These are phyloP conservation scores for Solanum ahanhuiri DNA, from an alignment of 257 asterid species.

Conservation along the genomic window DNA sequence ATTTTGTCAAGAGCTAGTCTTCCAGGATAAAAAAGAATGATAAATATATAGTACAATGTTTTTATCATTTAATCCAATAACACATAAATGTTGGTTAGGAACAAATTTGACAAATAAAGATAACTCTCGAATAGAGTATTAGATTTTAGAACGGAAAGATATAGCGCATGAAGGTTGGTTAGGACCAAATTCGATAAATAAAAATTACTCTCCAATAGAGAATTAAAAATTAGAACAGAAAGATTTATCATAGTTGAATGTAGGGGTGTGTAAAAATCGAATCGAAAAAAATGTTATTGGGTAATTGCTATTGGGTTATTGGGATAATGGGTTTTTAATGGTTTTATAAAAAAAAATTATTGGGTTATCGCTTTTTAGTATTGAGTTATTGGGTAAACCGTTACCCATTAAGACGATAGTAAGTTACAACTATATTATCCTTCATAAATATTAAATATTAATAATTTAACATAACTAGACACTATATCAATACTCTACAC, in stretches of 20 bases:
- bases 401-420: too few relatives aligned
- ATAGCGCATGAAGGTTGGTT: neutral
- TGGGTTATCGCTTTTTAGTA: too few relatives aligned
- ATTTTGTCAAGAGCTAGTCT: neutral
- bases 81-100: neutral
- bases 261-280: too few relatives aligned
- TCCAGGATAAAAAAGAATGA: neutral
- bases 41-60: neutral
- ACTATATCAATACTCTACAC: too few relatives aligned
- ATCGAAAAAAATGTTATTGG: too few relatives aligned
- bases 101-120: neutral
- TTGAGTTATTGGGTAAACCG: too few relatives aligned
- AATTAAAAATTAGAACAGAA: neutral
- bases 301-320: too few relatives aligned
- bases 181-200: neutral
- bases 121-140: neutral
- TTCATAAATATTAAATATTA: too few relatives aligned
- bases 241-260: neutral
- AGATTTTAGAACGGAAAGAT: neutral
- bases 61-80: neutral
- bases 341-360: too few relatives aligned
- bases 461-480: too few relatives aligned
- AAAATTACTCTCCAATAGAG: neutral
- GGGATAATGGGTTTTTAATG: too few relatives aligned
- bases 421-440: too few relatives aligned